A percentile compares a stretch with the other conserved stretches of the same genome.
Conservation (phyloP, 345 rosid species). For the Eucalyptus globulus region DNA sequence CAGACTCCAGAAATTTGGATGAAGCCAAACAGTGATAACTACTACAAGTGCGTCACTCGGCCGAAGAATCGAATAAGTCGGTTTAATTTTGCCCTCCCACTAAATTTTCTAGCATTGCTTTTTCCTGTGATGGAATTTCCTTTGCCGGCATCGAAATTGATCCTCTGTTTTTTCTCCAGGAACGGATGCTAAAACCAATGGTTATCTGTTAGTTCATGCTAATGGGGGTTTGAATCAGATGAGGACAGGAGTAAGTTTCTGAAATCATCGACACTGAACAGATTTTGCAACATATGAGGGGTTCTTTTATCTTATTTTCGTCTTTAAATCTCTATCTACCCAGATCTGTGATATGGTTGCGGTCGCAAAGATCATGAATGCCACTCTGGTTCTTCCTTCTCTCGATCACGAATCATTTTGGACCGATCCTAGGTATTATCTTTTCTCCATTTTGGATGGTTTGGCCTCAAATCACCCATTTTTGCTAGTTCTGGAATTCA, state of each 20-base stretch:
- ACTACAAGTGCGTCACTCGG: conserved; percentile 50
- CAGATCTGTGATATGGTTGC: conserved; percentile 99
- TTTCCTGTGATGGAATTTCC: neutral
- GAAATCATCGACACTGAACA: neutral
- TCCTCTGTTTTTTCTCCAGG: conserved; percentile 8
- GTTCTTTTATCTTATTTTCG: neutral
- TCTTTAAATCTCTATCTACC: neutral
- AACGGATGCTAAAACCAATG: conserved; percentile 35
- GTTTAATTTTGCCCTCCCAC: neutral
- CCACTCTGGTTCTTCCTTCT: conserved; percentile 89
- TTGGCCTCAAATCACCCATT: neutral
- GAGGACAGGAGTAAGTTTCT: conserved; percentile 88
- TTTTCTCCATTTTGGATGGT: neutral
- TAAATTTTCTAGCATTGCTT: neutral
- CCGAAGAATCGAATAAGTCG: conserved; percentile 46
- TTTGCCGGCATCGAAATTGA: neutral
- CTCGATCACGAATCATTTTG: conserved; percentile 97
- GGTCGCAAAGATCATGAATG: conserved; percentile 90
- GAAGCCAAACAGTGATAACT: conserved; percentile 66
- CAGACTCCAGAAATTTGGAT: conserved; percentile 88
- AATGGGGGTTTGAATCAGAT: conserved; percentile 99
- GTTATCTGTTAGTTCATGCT: conserved; percentile 86
- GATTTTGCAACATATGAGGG: neutral
- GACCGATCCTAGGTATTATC: conserved; percentile 89
- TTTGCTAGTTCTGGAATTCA: neutral